Base-by-base conservation (phyloP, 2,329 filamentous ascomycete species). In the Lasiodiplodia gonubiensis region DNA sequence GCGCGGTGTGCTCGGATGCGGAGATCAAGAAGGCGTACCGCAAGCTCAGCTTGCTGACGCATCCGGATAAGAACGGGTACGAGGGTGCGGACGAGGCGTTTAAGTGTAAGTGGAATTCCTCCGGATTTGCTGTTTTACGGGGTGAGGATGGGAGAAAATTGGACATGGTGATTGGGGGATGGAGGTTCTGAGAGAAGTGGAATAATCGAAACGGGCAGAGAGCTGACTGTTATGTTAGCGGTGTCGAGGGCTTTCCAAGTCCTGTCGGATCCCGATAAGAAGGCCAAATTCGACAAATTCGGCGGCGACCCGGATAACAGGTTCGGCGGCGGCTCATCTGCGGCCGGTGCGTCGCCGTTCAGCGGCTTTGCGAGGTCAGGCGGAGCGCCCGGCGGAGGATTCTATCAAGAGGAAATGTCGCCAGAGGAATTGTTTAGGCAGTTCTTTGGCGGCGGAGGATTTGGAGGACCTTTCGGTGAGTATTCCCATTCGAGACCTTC, bases 11-110 rank as follows among this genome's bases (percentile, higher is more conserved):
- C 74, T 88, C 88, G 59, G 94, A 98, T 73, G 80, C 85, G 70
- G 94, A 98, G 75, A 93, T 99, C 77, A 99, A 98, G 80, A 98
- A 98, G 84, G 94, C 95, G 7, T 99, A 99, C 82, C 88, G 94
- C 76, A 98, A 97, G 82, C 86, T 96, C 78, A 95, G 92, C 77
- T 83, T 99, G 74, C 85, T 98, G 76, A 99, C 95, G 68, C 95
- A 99, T 84, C 95, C 95, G 70, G 95, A 99, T 84, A 99, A 99
- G 85, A 99, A 99, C 85, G 94, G 94, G 61, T 94, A 97, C 78
- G 90, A 94, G 46, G 89, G 96, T 69, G 94, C 95, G 66, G 95
- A 97, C 78, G 95, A 99, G 83, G 95, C 95, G 37, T 99, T 99
- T 84, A 99, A 99, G 84, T 92, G 87, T 89, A 76, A 79, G 85